Evolutionary conservation across 2,329 filamentous ascomycete genomes (phyloP), one percentile per base, ranked within the genome.

Genomic region (Colletotrichum higginsianum): DNA sequence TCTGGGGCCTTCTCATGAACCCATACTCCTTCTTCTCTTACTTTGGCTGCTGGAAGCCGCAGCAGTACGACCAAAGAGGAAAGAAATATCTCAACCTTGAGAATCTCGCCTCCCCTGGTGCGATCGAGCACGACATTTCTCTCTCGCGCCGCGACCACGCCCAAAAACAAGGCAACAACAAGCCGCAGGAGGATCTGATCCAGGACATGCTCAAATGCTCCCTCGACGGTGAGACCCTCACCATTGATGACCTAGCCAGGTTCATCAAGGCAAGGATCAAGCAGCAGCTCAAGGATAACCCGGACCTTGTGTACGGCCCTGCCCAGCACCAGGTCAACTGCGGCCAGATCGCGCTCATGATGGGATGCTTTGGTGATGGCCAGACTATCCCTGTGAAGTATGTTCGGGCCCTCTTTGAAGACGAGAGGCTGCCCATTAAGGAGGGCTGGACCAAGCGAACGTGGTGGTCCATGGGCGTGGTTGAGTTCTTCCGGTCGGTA

Each of bases 101-200:
- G 12, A 63, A 73, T 49, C 63, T 73, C 21, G 67, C 67, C 21
- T 57, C 53, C 18, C 55, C 40, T 9, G 55, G 55, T 12, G 75
- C 78, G 12, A 78, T 80, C 57, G 79, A 80, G 63, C 78, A 79
- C 70, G 79, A 80, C 69, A 77, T 76, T 50, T 77, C 75, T 38
- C 71, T 80, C 1, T 76, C 70, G 65, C 74, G 79, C 52, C 71
- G 74, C 56, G 78, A 80, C 49, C 30, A 26, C 21, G 49, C 21
- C 16, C 49, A 52, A 16, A 23, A 52, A 8, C 21, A 52, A 13
- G 49, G 49, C 21, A 52, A 52, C 49, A 52, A 52, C 49, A 26
- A 26, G 49, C 49, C 49, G 13, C 49, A 52, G 49, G 26, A 26
- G 21, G 23, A 52, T n/a, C 13, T 26, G 6, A 52, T 52, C 21